Evolutionary conservation across 2,329 filamentous ascomycete genomes (phyloP).

Genomic region (Botrytis elliptica): DNA sequence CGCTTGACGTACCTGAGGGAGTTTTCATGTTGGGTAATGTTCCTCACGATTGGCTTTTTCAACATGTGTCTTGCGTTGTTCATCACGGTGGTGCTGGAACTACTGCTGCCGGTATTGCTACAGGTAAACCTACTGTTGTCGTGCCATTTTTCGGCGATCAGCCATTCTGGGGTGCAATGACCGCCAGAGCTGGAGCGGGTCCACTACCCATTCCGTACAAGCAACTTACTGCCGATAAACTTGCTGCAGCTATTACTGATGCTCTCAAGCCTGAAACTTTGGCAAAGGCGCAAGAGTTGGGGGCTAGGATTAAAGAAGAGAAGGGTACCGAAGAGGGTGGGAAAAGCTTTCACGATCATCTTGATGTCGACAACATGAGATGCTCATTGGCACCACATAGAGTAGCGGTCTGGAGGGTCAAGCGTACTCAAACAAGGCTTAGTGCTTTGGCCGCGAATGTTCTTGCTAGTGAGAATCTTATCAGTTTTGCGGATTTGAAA

Average conservation of each 20-base stretch:
- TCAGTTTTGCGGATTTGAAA: conserved; percentile 71
- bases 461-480: conserved; percentile 60
- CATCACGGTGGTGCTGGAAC: conserved; percentile 89
- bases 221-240: conserved; percentile 61
- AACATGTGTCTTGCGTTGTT: conserved; percentile 76
- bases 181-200: conserved; percentile 69
- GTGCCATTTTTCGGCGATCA: conserved; percentile 88
- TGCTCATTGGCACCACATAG: conserved; percentile 68
- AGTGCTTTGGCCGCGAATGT: conserved; percentile 72
- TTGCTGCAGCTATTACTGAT: conserved; percentile 62
- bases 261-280: conserved; percentile 60
- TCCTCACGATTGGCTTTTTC: conserved; percentile 87
- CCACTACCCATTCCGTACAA: conserved; percentile 69
- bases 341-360: conserved; percentile 67
- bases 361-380: conserved; percentile 64
- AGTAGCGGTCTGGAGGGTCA: conserved; percentile 73
- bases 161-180: conserved; percentile 79
- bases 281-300: conserved; percentile 50
- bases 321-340: conserved; percentile 61
- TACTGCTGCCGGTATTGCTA: conserved; percentile 79
- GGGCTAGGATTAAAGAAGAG: conserved; percentile 65
- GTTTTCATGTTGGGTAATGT: conserved; percentile 83
- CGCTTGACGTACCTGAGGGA: conserved; percentile 66
- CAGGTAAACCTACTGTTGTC: conserved; percentile 76
- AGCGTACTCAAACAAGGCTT: conserved; percentile 63